Conservation (phyloP, 495 filamentous ascomycete species). For the Aspergillus affinis region DNA sequence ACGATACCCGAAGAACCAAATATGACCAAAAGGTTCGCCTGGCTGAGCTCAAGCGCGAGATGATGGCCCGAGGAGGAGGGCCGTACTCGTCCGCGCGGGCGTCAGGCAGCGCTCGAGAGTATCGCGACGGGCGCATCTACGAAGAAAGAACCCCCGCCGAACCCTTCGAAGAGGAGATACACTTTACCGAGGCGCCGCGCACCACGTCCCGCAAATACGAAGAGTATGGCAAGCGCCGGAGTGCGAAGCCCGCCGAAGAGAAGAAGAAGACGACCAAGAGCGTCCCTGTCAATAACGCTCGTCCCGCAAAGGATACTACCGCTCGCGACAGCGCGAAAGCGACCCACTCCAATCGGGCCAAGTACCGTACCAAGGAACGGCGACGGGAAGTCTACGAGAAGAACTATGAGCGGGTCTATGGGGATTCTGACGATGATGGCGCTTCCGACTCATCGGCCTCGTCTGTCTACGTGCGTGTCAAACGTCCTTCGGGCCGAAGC, state of each 20-base stretch:
- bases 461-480: slow-evolving; percentile 24
- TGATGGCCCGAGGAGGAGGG: slow-evolving; percentile 37
- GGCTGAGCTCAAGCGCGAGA: slow-evolving; percentile 55
- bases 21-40: slow-evolving; percentile 78
- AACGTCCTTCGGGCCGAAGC: slow-evolving; percentile 18
- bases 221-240: slow-evolving; percentile 39
- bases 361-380: slow-evolving; percentile 52
- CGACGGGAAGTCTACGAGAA: slow-evolving; percentile 50
- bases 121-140: slow-evolving; percentile 45
- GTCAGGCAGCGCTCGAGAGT: slow-evolving; percentile 35
- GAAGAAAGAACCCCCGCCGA: slow-evolving; percentile 48
- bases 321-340: slow-evolving; percentile 33
- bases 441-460: slow-evolving; percentile 31
- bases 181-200: slow-evolving; percentile 37
- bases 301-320: slow-evolving; percentile 28
- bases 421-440: slow-evolving; percentile 35
- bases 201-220: slow-evolving; percentile 43
- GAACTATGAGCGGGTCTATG: slow-evolving; percentile 24
- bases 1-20: slow-evolving; percentile 65
- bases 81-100: slow-evolving; percentile 21
- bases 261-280: slow-evolving; percentile 37
- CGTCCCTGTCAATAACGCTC: slow-evolving; percentile 24
- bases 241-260: slow-evolving; percentile 33
- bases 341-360: slow-evolving; percentile 37
- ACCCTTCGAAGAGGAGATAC: slow-evolving; percentile 39